A percentile compares a stretch with the other conserved stretches of the same genome.
These are phyloP conservation scores for Penicillium brasilianum DNA, from an alignment of 2,329 filamentous ascomycete species.

Conservation along the genomic window DNA sequence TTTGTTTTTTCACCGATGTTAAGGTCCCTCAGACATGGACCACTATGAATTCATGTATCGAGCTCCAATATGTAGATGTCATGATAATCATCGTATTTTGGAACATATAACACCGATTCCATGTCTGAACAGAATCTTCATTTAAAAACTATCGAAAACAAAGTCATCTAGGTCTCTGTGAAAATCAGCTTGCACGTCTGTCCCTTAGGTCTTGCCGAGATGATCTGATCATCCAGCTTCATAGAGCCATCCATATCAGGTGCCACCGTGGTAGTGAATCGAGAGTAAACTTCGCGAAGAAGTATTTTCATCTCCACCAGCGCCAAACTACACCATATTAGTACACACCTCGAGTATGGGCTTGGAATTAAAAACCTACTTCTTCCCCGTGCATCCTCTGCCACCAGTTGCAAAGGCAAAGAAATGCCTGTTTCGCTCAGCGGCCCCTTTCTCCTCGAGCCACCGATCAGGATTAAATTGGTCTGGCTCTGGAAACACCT, in stretches of 20 bases:
- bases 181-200: slow-evolving; percentile 61
- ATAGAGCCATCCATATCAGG: slow-evolving; percentile 64
- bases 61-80: not conserved
- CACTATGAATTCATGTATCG: not conserved
- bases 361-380: slow-evolving; percentile 57
- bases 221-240: slow-evolving; percentile 70
- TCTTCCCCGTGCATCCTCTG: slow-evolving; percentile 59
- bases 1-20: not conserved
- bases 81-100: not conserved
- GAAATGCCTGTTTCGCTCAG: slow-evolving; percentile 58
- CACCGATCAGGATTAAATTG: slow-evolving; percentile 42
- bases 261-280: slow-evolving; percentile 57
- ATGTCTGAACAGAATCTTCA: too few species aligned
- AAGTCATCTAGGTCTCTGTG: slow-evolving; percentile 12
- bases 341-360: not conserved
- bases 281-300: slow-evolving; percentile 65
- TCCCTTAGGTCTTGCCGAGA: slow-evolving; percentile 66
- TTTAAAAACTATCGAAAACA: not conserved
- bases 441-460: slow-evolving; percentile 39
- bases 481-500: slow-evolving; percentile 39
- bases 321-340: slow-evolving; percentile 55
- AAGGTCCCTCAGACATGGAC: not conserved
- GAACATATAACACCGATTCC: too few species aligned
- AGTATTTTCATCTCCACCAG: slow-evolving; percentile 71
- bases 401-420: slow-evolving; percentile 71